Evolutionary conservation across 805 yeast species (phyloP), one percentile per base, ranked within the genome.

Genomic region (Wickerhamomyces tratensis): DNA sequence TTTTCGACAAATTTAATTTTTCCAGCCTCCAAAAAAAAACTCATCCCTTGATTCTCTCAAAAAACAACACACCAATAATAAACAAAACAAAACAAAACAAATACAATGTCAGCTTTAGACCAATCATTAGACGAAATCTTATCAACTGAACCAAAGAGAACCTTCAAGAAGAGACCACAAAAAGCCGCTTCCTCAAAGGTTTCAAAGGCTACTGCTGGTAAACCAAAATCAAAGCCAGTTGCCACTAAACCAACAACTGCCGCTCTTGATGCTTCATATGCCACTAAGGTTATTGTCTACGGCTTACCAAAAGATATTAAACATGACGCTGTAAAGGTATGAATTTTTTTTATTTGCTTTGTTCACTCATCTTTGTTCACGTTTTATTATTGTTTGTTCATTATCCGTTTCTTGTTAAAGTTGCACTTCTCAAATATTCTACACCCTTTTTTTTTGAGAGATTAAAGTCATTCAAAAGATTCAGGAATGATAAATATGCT

Each of bases 41-140:
- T 29, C 31, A 7, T 29, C 31, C 31, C 31, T 29, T 29, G 8
- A 7, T 29, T 11, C 11, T 29, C 3, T 29, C 31, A 29, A 29
- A 4, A 3, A 29, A 29, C 31, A 29, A 29, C 29, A 13, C 25
- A 31, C 3, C 34, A 7, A 30, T 26, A 39, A 41, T 35, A 35
- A 12, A 30, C 29, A 33, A 30, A 39, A 37, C 35, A 36, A 40
- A 29, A 41, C 61, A 41, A 45, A 29, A 29, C 11, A 29, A 9
- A 7, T 5, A 85, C 82, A 89, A 82, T 94, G 62, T 74, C 82
- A 49, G 74, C 84, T 57, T 76, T 91, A 68, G 96, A 91, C 69
- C 84, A 86, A 70, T 86, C 97, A 40, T 78, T 91, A 59, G 98
- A 91, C 71, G 97, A 88, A 56, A 91, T 91, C 64, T 85, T 91